These are phyloP conservation scores for Rhododendron mucronatum DNA, from an alignment of 148 eudicot genomes.

Conservation along the genomic window DNA sequence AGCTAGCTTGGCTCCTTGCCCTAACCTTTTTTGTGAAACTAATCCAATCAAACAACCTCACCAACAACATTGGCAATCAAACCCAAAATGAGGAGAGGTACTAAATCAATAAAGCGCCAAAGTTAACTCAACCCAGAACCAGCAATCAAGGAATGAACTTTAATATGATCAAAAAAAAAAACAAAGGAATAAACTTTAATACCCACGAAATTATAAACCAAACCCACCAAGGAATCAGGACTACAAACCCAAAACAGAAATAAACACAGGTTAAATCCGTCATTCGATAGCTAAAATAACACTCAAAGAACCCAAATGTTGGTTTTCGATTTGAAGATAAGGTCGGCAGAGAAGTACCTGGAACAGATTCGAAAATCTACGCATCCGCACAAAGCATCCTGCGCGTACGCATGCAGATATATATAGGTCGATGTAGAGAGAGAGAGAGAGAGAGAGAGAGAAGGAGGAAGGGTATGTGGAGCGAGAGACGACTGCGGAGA, in stretches of 20 bases:
- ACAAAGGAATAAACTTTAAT: not conserved
- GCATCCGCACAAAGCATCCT: conserved; percentile 13
- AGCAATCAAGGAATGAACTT: not conserved
- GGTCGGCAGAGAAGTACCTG: conserved; percentile 20
- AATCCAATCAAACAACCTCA: not conserved
- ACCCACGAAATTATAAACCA: not conserved
- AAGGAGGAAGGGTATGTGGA: not conserved
- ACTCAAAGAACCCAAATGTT: not conserved
- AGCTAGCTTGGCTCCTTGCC: not conserved
- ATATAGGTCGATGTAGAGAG: not conserved
- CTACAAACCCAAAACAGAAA: not conserved
- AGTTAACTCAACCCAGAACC: not conserved
- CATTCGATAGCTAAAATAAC: not conserved
- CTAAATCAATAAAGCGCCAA: not conserved
- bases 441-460: not conserved
- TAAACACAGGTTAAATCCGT: not conserved
- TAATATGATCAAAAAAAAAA: not conserved
- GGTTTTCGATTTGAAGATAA: not conserved
- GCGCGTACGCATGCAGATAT: not conserved
- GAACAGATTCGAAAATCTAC: conserved; percentile 6
- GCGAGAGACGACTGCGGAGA: not conserved
- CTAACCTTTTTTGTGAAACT: not conserved
- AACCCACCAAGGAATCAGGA: not conserved
- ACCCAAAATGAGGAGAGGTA: not conserved
- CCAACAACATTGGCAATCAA: not conserved